Conservation (phyloP, 2,329 filamentous ascomycete genomes). For the Neurospora sp. region DNA sequence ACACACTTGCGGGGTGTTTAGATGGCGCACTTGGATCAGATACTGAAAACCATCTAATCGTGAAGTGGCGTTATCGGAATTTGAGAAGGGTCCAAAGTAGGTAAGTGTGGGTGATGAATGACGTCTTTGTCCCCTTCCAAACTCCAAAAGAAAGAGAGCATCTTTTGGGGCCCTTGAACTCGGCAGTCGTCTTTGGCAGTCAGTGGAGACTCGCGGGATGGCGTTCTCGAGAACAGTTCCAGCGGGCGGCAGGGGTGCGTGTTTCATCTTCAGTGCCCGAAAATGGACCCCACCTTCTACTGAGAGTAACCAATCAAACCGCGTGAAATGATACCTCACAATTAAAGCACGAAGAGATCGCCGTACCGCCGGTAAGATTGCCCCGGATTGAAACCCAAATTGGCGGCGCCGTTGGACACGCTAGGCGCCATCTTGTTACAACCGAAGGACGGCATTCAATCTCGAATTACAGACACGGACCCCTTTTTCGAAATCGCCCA, state of each 20-base stretch:
- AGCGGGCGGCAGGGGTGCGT: background rate
- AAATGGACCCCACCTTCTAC: background rate
- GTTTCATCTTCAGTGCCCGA: background rate
- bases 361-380: background rate
- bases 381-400: background rate
- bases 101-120: background rate
- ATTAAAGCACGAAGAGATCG: background rate
- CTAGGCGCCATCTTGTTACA: background rate
- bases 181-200: background rate
- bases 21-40: background rate
- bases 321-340: background rate
- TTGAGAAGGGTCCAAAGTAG: background rate
- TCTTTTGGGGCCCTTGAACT: background rate
- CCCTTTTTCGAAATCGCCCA: background rate
- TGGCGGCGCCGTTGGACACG: background rate
- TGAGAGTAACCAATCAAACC: background rate
- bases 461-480: background rate
- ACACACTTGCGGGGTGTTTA: background rate
- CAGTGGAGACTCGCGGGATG: background rate
- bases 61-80: background rate
- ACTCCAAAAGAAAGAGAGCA: background rate
- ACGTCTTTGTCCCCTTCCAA: background rate
- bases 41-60: background rate
- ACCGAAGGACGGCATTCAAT: background rate
- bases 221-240: background rate